Evolutionary conservation across 495 filamentous ascomycete species (phyloP).

Genomic region (Hyaloscypha finlandica): DNA sequence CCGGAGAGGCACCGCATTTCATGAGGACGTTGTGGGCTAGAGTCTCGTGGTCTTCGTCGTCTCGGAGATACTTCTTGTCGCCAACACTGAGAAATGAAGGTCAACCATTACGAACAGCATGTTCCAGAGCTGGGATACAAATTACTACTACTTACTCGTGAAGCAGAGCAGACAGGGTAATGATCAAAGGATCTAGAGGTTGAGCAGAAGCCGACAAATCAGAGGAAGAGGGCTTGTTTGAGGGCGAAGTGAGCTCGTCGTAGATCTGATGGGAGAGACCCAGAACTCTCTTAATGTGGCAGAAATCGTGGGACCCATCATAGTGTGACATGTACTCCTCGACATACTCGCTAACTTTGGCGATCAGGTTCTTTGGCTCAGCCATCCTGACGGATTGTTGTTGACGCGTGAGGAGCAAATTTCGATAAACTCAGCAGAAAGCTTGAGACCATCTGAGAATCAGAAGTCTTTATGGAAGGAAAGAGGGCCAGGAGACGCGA

Average conservation of each 20-base stretch:
- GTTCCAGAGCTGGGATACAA: not conserved
- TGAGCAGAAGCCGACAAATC: not conserved
- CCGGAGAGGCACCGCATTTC: slow-evolving; percentile 47
- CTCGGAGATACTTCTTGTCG: slow-evolving; percentile 72
- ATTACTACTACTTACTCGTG: slow-evolving; percentile 55
- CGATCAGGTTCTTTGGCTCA: slow-evolving; percentile 6
- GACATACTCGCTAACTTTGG: slow-evolving; percentile 23
- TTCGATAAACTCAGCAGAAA: not conserved
- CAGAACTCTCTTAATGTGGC: slow-evolving; percentile 79
- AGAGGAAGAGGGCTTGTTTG: slow-evolving; percentile 30
- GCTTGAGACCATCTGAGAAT: not conserved
- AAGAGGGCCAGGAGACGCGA: not conserved
- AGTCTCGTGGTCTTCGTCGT: slow-evolving; percentile 42
- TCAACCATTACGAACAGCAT: slow-evolving; percentile 25
- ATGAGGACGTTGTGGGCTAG: slow-evolving; percentile 59
- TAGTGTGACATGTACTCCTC: slow-evolving; percentile 69
- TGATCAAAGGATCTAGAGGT: slow-evolving; percentile 39
- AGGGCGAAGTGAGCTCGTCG: slow-evolving; percentile 29
- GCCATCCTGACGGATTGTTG: slow-evolving; percentile 49
- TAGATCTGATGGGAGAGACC: slow-evolving; percentile 49
- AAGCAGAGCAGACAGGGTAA: slow-evolving; percentile 74
- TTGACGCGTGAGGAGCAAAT: not conserved
- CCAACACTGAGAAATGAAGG: slow-evolving; percentile 43
- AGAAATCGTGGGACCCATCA: slow-evolving; percentile 83
- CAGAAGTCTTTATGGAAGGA: not conserved